Evolutionary conservation across 352 stramenopile genomes (phyloP), one percentile per base, ranked within the genome.

Genomic region (Poterioochromonas sp.): DNA sequence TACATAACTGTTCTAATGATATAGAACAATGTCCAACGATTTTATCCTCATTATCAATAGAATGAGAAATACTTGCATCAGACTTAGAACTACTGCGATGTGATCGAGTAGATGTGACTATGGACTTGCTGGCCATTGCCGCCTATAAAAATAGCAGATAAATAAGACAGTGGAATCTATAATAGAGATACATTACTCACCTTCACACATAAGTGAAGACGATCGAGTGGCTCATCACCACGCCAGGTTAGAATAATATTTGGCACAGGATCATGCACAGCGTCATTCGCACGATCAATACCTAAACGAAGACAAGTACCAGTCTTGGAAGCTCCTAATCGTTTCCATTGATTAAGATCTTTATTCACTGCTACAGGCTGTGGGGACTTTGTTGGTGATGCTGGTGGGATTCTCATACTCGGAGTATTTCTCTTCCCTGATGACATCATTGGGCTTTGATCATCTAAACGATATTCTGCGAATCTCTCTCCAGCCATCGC

Each of bases 21-120:
- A 73, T 8, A 29, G 40, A 5, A 73, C 63, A 73, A 49, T 73
- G 63, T 12, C 63, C 63, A 32, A 49, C n/a, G 3, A 73, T 47
- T 20, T 12, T 1, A 49, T 73, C 63, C 8, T 68, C 58, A 68
- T 68, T 39, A 35, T 68, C 58, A 5, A 68, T 35, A 5, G 58
- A 68, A 15, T 26, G 5, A 68, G 26, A 15, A 11, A 18, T 39
- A 68, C 58, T 39, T 32, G 5, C 58, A 68, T 39, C 29, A 68
- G 5, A 15, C 26, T 39, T 39, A 68, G 5, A 32, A 18, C 58
- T 26, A 37, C 12, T 8, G 26, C 12, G 26, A 68, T 68, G 26
- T 18, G 58, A 39, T 68, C 5, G 29, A 35, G 58, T 11, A 39
- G 58, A 8, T 18, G 12, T 26, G 11, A 8, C 5, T 32, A 68